A percentile compares a stretch with the other conserved stretches of the same genome.
phyloP scores from a whole-genome alignment of 192 early-diverging fungal species.

The Podochytrium sp. region DNA sequence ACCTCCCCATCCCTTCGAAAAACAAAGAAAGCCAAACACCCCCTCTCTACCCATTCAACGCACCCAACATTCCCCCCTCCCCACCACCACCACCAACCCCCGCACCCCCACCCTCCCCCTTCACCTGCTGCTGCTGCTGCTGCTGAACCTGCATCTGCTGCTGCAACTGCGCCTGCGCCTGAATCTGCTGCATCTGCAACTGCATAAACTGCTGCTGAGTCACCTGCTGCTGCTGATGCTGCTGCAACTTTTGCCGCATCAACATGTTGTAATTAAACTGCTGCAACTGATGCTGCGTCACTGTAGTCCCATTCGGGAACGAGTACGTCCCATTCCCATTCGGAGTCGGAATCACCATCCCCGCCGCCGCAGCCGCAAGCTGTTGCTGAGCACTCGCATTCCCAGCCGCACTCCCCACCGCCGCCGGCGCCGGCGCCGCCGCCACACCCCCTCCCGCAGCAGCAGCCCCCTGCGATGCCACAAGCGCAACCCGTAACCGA shows the following conservation, averaged over 20 bases:
- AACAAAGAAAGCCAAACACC: too few relatives aligned
- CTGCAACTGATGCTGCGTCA: slow-evolving; percentile 7
- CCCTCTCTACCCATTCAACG: slow-evolving; percentile 3
- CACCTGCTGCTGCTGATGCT: neutral
- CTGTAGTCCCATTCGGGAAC: neutral
- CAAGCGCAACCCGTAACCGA: neutral
- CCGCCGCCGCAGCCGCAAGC: neutral
- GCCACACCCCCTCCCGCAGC: neutral
- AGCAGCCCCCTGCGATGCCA: neutral
- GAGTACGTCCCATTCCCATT: neutral
- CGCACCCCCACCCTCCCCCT: neutral
- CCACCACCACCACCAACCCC: neutral
- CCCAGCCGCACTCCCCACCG: neutral
- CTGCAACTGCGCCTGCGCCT: neutral
- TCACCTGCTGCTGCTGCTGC: slow-evolving; percentile 5
- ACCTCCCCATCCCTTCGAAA: too few relatives aligned
- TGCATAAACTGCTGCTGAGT: neutral
- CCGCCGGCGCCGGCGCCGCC: neutral
- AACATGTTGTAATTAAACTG: neutral
- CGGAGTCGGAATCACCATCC: neutral
- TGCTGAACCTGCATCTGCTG: slow-evolving; percentile 7
- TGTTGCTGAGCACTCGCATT: neutral
- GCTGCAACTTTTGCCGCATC: slow-evolving; percentile 7
- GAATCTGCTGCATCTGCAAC: neutral
- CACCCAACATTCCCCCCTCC: neutral